Evolutionary conservation across 495 filamentous ascomycete species (phyloP).

Genomic region (Friedmanniomyces simplex): DNA sequence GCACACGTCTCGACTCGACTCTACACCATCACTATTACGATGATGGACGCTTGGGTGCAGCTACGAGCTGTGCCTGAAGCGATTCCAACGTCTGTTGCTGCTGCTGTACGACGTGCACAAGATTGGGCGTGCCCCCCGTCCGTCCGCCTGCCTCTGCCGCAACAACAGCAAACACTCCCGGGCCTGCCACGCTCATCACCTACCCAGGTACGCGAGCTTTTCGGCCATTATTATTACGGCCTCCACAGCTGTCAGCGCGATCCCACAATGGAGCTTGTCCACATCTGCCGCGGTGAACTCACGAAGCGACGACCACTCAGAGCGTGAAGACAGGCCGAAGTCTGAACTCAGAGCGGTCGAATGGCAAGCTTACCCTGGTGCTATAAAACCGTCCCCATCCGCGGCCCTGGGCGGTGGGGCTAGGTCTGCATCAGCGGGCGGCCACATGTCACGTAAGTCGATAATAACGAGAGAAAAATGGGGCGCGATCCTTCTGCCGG

Average conservation of each 20-base stretch:
- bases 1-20: neutral
- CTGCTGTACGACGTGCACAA: slow-evolving; percentile 6
- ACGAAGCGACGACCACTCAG: neutral
- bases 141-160: too few relatives aligned
- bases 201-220: neutral
- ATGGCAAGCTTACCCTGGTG: neutral
- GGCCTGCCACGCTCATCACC: neutral
- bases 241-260: neutral
- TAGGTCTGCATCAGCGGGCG: neutral
- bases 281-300: neutral
- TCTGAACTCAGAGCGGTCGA: neutral
- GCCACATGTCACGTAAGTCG: neutral
- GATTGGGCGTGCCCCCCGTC: too few relatives aligned
- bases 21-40: neutral
- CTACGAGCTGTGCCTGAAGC: slow-evolving; percentile 10
- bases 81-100: neutral
- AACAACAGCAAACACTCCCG: neutral
- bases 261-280: neutral
- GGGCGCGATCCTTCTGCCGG: neutral
- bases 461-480: neutral
- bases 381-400: neutral
- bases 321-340: neutral
- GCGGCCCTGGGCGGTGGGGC: neutral
- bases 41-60: neutral
- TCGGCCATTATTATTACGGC: neutral